phyloP scores from a whole-genome alignment of 129 eudicot species.

The Solidago caesia region DNA sequence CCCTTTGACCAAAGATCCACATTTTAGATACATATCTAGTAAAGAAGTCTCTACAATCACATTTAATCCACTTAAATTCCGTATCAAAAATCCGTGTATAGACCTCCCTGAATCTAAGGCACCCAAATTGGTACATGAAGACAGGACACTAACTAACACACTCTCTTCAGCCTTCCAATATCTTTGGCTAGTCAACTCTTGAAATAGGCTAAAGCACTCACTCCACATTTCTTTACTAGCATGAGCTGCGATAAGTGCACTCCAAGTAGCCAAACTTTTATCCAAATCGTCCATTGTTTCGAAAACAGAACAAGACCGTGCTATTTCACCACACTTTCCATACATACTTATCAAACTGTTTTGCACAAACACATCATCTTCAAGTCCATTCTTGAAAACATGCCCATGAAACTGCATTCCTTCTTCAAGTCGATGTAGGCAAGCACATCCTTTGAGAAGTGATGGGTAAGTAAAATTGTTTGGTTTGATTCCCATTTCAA shows the following conservation, averaged over 20 bases:
- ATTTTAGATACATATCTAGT: constrained; percentile 46
- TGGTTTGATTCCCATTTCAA: constrained; percentile 38
- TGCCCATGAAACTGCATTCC: constrained; percentile 64
- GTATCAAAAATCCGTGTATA: constrained; percentile 40
- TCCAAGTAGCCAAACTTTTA: constrained; percentile 50
- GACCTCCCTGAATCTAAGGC: constrained; percentile 42
- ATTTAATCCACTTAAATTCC: constrained; percentile 42
- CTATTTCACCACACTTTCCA: constrained; percentile 45
- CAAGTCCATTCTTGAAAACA: constrained; percentile 36
- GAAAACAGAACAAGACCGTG: constrained; percentile 39
- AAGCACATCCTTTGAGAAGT: constrained; percentile 48
- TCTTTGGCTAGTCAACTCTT: constrained; percentile 32
- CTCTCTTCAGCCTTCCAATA: constrained; percentile 53
- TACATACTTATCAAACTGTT: constrained; percentile 56
- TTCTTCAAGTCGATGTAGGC: constrained; percentile 17
- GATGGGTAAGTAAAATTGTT: constrained; percentile 49
- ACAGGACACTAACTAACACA: constrained; percentile 44
- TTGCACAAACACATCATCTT: constrained; percentile 45
- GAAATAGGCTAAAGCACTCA: constrained; percentile 42
- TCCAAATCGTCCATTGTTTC: constrained; percentile 31
- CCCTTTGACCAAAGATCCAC: constrained; percentile 42
- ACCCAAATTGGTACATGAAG: constrained; percentile 48
- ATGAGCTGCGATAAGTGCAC: constrained; percentile 50
- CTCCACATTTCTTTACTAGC: constrained; percentile 44
- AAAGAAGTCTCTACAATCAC: constrained; percentile 47